A percentile compares a stretch with the other conserved stretches of the same genome.
Conservation (phyloP, 805 yeast species). For the Pichia pseudocactophila region DNA sequence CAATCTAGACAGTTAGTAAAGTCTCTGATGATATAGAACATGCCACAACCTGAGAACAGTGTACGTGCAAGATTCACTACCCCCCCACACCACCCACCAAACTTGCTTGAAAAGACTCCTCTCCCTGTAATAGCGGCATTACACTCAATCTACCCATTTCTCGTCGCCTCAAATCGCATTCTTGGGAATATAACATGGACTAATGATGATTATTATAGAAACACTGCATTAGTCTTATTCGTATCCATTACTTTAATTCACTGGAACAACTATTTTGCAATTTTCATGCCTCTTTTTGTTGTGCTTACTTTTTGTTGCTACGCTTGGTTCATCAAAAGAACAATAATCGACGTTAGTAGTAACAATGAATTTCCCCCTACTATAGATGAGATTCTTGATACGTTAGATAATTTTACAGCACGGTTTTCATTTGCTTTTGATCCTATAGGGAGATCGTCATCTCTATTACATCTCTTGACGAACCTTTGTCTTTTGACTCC, state of each 20-base stretch:
- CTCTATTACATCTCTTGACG: conserved; percentile 11
- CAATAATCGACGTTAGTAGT: conserved; percentile 26
- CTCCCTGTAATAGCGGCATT: conserved; percentile 40
- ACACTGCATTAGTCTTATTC: conserved; percentile 32
- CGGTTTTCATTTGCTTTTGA: conserved; percentile 32
- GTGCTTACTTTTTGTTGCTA: conserved; percentile 31
- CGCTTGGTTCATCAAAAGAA: conserved; percentile 38
- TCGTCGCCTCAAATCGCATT: conserved; percentile 35
- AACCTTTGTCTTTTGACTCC: conserved; percentile 30
- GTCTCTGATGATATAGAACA: neutral
- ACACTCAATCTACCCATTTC: conserved; percentile 38
- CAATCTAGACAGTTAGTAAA: neutral
- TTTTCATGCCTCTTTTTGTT: conserved; percentile 33
- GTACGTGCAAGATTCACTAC: conserved; percentile 17
- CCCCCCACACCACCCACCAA: conserved; percentile 4
- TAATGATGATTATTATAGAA: conserved; percentile 38
- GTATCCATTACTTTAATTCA: conserved; percentile 34
- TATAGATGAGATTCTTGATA: conserved; percentile 41
- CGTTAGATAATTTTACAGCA: conserved; percentile 36
- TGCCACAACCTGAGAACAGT: no score
- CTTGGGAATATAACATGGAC: conserved; percentile 48
- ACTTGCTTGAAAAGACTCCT: conserved; percentile 20
- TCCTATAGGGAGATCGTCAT: conserved; percentile 16
- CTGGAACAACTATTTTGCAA: conserved; percentile 32
- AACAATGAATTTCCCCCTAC: conserved; percentile 32